A percentile compares a stretch with the other conserved stretches of the same genome.
phyloP scores from a whole-genome alignment of 345 rosid genomes.

The Clausena lansium region DNA sequence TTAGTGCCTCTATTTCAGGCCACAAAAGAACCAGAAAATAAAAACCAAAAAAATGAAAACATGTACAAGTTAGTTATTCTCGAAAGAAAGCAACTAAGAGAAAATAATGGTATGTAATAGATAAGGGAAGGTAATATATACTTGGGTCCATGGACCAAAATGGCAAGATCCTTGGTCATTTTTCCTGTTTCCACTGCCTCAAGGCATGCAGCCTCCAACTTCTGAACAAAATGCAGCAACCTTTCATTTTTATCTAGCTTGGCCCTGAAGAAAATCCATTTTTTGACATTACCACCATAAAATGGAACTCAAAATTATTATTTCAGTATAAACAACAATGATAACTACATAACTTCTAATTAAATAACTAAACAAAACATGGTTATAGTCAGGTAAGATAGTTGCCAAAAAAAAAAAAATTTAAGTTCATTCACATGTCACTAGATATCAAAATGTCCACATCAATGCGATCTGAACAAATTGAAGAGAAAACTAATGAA shows the following conservation, averaged over 20 bases:
- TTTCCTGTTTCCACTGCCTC: slow-evolving; percentile 84
- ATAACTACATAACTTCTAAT: background rate
- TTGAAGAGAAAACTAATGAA: background rate
- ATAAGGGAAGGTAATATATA: slow-evolving; percentile 24
- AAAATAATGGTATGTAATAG: background rate
- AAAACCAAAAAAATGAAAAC: no score
- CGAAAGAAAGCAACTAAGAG: background rate
- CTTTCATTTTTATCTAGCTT: slow-evolving; percentile 77
- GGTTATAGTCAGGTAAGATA: background rate
- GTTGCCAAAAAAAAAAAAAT: background rate
- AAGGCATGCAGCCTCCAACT: slow-evolving; percentile 83
- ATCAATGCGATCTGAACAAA: background rate
- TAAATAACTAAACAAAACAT: background rate
- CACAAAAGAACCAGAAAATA: background rate
- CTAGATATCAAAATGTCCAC: background rate
- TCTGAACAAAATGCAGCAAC: slow-evolving; percentile 70
- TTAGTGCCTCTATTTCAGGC: background rate
- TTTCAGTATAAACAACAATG: background rate
- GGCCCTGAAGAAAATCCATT: slow-evolving; percentile 47
- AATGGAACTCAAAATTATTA: background rate
- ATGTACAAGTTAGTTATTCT: background rate
- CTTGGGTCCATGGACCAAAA: slow-evolving; percentile 80
- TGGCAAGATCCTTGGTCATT: slow-evolving; percentile 97
- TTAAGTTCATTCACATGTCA: background rate
- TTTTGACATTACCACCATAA: background rate